phyloP scores from a whole-genome alignment of 2,329 filamentous ascomycete genomes.

The Magnaporthiopsis poae region DNA sequence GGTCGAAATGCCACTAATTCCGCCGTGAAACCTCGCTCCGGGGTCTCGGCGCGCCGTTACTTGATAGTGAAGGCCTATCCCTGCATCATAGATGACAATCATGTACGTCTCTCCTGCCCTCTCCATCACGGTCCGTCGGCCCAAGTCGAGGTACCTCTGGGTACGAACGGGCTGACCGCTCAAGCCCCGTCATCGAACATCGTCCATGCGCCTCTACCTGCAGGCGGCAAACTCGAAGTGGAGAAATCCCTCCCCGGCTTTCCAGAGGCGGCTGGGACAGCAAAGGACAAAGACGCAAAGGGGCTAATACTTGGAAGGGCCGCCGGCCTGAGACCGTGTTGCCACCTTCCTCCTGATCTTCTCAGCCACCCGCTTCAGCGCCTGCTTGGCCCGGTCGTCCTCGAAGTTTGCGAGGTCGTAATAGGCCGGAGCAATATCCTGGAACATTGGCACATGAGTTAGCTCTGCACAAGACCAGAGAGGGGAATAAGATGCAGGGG shows the following conservation, averaged over 20 bases:
- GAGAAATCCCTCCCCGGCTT: background rate
- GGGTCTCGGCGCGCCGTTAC: too few relatives aligned
- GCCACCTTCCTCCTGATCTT: conserved; percentile 52
- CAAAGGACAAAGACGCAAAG: background rate
- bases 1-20: too few relatives aligned
- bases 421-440: conserved; percentile 90
- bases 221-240: background rate
- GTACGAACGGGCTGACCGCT: background rate
- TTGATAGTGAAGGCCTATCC: too few relatives aligned
- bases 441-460: conserved; percentile 18
- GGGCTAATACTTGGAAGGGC: background rate
- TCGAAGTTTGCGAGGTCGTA: conserved; percentile 77
- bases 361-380: conserved; percentile 46
- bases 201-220: background rate
- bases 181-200: background rate
- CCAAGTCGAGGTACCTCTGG: background rate
- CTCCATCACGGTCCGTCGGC: background rate
- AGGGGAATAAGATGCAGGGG: background rate
- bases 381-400: conserved; percentile 67
- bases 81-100: too few relatives aligned
- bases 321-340: background rate
- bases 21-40: too few relatives aligned
- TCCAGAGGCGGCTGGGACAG: background rate
- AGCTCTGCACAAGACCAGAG: conserved; percentile 14
- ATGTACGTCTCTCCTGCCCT: background rate